Percentiles rank a stretch among this genome's conserved stretches.
Evolutionary conservation across 164 flowering plant genomes (phyloP).

Genomic region (Tinospora cordifolia): DNA sequence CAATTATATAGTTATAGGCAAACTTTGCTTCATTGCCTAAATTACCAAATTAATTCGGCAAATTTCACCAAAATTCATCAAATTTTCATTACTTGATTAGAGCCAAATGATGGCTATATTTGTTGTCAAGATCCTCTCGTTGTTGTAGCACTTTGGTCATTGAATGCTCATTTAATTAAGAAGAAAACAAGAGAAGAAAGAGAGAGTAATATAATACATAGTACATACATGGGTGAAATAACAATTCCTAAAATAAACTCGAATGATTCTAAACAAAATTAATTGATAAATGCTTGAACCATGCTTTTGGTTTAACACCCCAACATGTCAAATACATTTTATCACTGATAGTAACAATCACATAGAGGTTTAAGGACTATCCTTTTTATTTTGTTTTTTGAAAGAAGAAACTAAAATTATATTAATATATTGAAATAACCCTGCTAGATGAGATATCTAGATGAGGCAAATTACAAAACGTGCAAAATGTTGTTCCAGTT

Average conservation of each 20-base stretch:
- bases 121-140: too few species aligned
- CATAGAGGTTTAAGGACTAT: neutral
- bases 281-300: neutral
- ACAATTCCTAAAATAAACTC: neutral
- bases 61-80: too few species aligned
- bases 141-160: neutral
- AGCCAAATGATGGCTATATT: too few species aligned
- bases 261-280: neutral
- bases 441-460: too few species aligned
- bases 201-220: neutral
- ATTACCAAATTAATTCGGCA: too few species aligned
- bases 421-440: too few species aligned
- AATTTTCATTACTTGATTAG: too few species aligned
- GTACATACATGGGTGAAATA: neutral
- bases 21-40: too few species aligned
- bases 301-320: neutral
- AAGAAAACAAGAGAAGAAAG: neutral
- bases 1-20: too few species aligned
- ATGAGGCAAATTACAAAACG: too few species aligned
- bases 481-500: too few species aligned
- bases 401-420: too few species aligned
- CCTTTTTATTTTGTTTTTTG: neutral
- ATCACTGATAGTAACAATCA: neutral
- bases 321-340: neutral
- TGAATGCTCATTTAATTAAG: neutral